phyloP scores from a whole-genome alignment of 108 stramenopile genomes.

The Nitzschia sp. region DNA sequence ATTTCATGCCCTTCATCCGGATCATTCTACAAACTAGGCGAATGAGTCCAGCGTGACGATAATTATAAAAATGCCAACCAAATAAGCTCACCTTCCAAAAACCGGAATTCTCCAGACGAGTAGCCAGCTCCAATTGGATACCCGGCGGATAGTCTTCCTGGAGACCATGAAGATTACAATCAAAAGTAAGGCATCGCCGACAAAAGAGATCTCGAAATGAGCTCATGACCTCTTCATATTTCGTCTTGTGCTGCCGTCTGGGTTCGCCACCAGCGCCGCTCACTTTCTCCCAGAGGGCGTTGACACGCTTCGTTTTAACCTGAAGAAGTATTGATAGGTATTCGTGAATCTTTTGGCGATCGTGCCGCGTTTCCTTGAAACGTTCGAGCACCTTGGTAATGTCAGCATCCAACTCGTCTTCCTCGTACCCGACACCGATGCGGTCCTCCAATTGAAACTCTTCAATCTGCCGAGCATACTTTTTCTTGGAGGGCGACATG shows the following conservation, averaged over 20 bases:
- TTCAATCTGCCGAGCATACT: slow-evolving; percentile 8
- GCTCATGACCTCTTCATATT: slow-evolving; percentile 52
- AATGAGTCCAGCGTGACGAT: background rate
- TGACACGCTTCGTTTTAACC: background rate
- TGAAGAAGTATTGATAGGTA: background rate
- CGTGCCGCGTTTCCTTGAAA: background rate
- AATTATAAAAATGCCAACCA: background rate
- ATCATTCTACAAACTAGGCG: background rate
- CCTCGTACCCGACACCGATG: slow-evolving; percentile 2
- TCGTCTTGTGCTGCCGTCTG: background rate
- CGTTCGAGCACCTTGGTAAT: background rate
- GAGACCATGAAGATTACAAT: slow-evolving; percentile 64
- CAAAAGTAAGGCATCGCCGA: slow-evolving; percentile 68
- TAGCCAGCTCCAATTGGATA: slow-evolving; percentile 46
- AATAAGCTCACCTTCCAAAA: slow-evolving; percentile 41
- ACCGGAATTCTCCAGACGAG: slow-evolving; percentile 47
- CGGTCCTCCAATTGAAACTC: background rate
- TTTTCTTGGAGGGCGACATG: background rate
- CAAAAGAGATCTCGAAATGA: slow-evolving; percentile 65
- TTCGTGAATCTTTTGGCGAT: slow-evolving; percentile 1
- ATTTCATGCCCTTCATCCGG: background rate
- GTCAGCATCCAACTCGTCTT: background rate
- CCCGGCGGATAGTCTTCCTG: slow-evolving; percentile 28
- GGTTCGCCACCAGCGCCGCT: background rate
- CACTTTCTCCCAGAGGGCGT: background rate